Evolutionary conservation across 78 protist species (phyloP).

Genomic region (Protostelium mycophagum): DNA sequence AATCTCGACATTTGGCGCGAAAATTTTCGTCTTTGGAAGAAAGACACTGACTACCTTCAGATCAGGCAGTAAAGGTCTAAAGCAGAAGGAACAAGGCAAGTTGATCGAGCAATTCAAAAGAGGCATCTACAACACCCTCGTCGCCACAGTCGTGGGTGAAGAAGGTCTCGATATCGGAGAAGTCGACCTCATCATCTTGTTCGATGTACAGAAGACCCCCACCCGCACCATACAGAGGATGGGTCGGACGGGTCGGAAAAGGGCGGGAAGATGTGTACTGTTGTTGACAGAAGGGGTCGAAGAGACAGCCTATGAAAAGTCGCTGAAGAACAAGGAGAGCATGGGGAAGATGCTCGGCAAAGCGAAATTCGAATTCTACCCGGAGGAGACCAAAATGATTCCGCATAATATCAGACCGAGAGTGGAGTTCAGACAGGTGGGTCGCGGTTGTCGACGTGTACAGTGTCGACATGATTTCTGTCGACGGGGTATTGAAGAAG

Average conservation of each 20-base stretch:
- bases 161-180: constrained; percentile 84
- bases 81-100: constrained; percentile 31
- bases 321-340: no score
- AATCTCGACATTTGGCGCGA: no score
- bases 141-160: constrained; percentile 93
- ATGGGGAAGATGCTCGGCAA: no score
- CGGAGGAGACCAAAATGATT: no score
- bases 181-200: constrained; percentile 90
- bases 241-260: constrained; percentile 95
- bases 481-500: no score
- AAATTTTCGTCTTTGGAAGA: background rate
- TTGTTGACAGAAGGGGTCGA: constrained; percentile 43
- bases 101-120: constrained; percentile 43
- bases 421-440: no score
- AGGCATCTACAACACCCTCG: constrained; percentile 82
- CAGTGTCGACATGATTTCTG: no score
- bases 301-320: constrained; percentile 14
- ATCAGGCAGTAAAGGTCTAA: constrained; percentile 19
- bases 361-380: no score
- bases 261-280: constrained; percentile 57
- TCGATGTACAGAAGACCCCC: constrained; percentile 70
- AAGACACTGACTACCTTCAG: background rate
- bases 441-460: no score
- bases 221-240: constrained; percentile 84
- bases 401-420: no score